Evolutionary conservation across 208 protist genomes (phyloP), one percentile per base, ranked within the genome.

Genomic region (Crithidia expoeki): DNA sequence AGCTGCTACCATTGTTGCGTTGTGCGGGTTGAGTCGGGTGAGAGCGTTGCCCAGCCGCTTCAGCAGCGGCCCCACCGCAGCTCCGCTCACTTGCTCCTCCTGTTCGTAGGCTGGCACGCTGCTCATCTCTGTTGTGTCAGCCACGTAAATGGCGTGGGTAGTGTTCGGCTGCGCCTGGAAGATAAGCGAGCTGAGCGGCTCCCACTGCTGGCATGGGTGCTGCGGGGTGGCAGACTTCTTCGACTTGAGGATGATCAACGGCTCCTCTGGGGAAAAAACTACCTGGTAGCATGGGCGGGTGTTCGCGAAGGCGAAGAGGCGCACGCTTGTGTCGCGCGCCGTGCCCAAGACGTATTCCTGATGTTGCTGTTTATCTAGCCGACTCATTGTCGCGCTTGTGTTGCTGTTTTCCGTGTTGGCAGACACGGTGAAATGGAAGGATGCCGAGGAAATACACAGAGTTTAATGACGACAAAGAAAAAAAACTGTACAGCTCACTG

Each of bases 271-370:
- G 0, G 88, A 80, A 62, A 96, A 96, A 44, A 85, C 74, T 4
- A 89, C 79, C 7, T 84, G 76, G 72, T 94, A 94, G 14, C 67
- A 61, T 0, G 78, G 77, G 12, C 88, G 76, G 11, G 74, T 74
- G 76, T 94, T 96, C 25, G 86, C 63, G 53, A 94, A 96, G 46
- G 86, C 88, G 65, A 90, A 96, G 38, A 94, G 76, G 6, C 85
- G 86, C 38, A 89, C 85, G 25, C 72, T 69, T 28, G 57, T 71
- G 63, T 94, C 91, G 36, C 78, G 78, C 7, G 68, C 57, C 1
- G 85, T 94, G 59, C 90, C 86, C 2, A 93, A 60, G 10, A 93
- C 74, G 30, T 72, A 53, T 56, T 84, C 76, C 59, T 81, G 84
- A 58, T 93, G 81, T 2, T 81, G 64, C 27, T 80, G 75, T 76